phyloP scores from a whole-genome alignment of 2,329 filamentous ascomycete genomes.

The Dactylellina drechsleri region DNA sequence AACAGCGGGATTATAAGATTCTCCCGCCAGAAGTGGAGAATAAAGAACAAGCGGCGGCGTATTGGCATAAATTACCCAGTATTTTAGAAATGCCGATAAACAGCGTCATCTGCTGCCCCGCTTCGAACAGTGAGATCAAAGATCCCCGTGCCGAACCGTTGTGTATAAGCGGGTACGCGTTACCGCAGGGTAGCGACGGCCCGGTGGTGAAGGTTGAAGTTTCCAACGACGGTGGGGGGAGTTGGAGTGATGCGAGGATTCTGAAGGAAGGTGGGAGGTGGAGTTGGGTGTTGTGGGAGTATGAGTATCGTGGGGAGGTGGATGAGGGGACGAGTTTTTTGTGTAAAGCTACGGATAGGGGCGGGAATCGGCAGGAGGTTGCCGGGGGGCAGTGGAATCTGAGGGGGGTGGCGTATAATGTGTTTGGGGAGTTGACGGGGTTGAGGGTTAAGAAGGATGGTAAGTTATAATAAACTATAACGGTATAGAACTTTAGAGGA shows the following conservation, averaged over 20 bases:
- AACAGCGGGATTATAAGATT: conserved; percentile 70
- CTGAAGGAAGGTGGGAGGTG: conserved; percentile 63
- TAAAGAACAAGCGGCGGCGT: conserved; percentile 66
- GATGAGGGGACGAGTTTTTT: conserved; percentile 64
- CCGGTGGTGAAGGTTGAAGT: conserved; percentile 82
- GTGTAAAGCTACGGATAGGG: conserved; percentile 68
- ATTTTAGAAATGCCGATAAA: conserved; percentile 70
- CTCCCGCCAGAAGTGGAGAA: conserved; percentile 67
- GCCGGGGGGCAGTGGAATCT: conserved; percentile 67
- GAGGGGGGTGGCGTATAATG: conserved; percentile 71
- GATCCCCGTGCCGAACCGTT: conserved; percentile 32
- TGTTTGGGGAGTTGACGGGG: conserved; percentile 68
- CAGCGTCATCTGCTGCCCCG: conserved; percentile 67
- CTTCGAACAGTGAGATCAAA: conserved; percentile 63
- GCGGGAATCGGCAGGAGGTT: conserved; percentile 66
- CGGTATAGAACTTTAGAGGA: no score
- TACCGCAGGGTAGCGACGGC: conserved; percentile 79
- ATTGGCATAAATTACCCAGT: conserved; percentile 66
- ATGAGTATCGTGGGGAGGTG: conserved; percentile 62
- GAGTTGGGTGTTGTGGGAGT: conserved; percentile 69
- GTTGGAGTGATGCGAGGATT: conserved; percentile 74
- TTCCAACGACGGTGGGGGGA: conserved; percentile 81
- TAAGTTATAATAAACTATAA: not conserved
- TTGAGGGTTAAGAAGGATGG: conserved; percentile 62
- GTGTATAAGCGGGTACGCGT: conserved; percentile 73